phyloP scores from a whole-genome alignment of 179 eudicot genomes.

The Silene coronaria region DNA sequence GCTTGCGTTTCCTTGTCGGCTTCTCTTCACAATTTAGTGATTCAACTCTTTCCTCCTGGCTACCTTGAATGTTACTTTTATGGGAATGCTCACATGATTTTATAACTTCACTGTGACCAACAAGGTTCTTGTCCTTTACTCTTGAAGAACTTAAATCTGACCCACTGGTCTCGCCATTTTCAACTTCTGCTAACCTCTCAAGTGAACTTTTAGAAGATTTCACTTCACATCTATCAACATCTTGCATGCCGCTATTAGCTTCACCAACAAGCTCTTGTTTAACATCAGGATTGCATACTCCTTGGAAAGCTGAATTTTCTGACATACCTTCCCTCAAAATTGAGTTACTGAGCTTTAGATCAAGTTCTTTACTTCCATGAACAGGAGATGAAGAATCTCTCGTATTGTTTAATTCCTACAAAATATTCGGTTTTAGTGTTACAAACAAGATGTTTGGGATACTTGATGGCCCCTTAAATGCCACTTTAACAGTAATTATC shows the following conservation, averaged over 20 bases:
- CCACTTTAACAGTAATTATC: neutral
- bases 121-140: conserved; percentile 45
- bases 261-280: conserved; percentile 31
- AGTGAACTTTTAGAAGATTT: conserved; percentile 26
- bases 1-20: conserved; percentile 67
- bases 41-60: conserved; percentile 46
- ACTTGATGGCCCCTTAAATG: neutral
- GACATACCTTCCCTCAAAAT: conserved; percentile 49
- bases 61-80: conserved; percentile 32
- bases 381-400: conserved; percentile 35
- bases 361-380: conserved; percentile 28
- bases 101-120: conserved; percentile 31
- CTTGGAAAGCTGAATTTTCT: conserved; percentile 49
- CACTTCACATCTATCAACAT: conserved; percentile 27
- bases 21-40: conserved; percentile 41
- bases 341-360: conserved; percentile 30
- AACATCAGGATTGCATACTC: conserved; percentile 30
- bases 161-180: conserved; percentile 57
- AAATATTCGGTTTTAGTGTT: conserved; percentile 11
- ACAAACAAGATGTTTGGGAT: conserved; percentile 1
- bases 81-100: conserved; percentile 29
- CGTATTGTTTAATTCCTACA: conserved; percentile 49
- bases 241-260: conserved; percentile 31
- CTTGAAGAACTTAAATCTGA: conserved; percentile 67
- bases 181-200: conserved; percentile 33